Percentiles rank a stretch among this genome's conserved stretches.
These are phyloP conservation scores for Anisodus tanguticus DNA, from an alignment of 257 asterid species.

Conservation along the genomic window DNA sequence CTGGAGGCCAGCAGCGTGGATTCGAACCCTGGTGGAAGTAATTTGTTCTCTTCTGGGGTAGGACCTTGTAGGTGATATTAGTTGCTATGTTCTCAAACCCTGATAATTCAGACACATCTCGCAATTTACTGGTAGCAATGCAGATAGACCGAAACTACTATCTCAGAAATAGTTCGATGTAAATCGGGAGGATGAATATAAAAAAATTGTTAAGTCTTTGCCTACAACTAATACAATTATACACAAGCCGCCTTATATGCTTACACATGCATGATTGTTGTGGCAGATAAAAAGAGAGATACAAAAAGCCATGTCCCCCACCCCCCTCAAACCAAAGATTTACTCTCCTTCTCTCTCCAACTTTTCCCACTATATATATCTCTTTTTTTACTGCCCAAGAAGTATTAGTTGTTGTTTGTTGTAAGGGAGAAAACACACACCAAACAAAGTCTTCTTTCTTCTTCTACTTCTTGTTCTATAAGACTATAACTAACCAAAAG, in stretches of 20 bases:
- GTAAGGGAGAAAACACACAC: not conserved
- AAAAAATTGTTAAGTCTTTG: constrained; percentile 37
- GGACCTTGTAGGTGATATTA: no score
- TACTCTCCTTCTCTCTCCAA: constrained; percentile 31
- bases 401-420: constrained; percentile 16
- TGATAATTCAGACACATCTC: no score
- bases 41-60: no score
- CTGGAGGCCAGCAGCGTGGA: no score
- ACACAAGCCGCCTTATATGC: constrained; percentile 61
- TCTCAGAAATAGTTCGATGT: no score
- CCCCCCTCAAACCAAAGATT: constrained; percentile 17
- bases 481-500: constrained; percentile 41
- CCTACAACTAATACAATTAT: constrained; percentile 25
- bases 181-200: no score
- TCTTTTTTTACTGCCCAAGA: constrained; percentile 31
- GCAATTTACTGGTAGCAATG: no score
- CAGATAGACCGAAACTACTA: no score
- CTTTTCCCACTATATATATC: constrained; percentile 61
- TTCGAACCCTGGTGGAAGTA: no score
- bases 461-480: constrained; percentile 35
- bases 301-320: constrained; percentile 29
- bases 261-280: constrained; percentile 77
- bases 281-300: constrained; percentile 40
- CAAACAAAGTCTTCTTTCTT: constrained; percentile 32
- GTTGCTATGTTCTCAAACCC: no score